Evolutionary conservation across 306 rosid species (phyloP), one percentile per base, ranked within the genome.

Genomic region (Casuarina cunninghamiana): DNA sequence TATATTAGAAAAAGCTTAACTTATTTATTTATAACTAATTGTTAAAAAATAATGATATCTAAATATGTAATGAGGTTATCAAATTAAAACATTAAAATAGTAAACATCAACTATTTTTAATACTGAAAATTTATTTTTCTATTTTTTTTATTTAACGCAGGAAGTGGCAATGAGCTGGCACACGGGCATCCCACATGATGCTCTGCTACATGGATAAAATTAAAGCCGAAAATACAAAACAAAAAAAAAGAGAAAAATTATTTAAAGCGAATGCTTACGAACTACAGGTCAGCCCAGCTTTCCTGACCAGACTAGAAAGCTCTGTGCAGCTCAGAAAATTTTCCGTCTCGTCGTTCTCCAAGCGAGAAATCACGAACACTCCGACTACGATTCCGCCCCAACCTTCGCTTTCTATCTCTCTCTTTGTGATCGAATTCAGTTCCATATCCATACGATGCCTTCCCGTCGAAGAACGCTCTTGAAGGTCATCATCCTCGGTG

Each of bases 401-500:
- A 13, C 13, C 15, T 8, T 35, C 42, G 35, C 77, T 42, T 49
- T 37, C 76, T 69, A 73, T 49, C 77, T 53, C 72, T 66, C 46
- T 70, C 78, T 44, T 74, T 74, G 77, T 32, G 84, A 74, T 86
- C 83, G 77, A 70, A 15, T 46, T 75, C 73, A 83, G 78, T 68
- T 53, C 58, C 41, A 5, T 42, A 2, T 21, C 78, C 69, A 67
- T 57, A 81, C 88, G 78, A 95, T 95, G 99, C 97, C 99, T 80
- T 93, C 99, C 69, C 91, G 99, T 46, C 78, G 99, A 87, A 95
- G 99, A 86, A 93, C 99, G 73, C 97, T 95, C 62, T 74, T 95
- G 87, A 95, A 95, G 85, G 97, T 95, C 85, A 95, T 95, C 87
- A 95, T 95, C 89, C 99, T 95, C 83, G 99, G 99, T 77, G 99